These are phyloP conservation scores for Exserohilum turcica DNA, from an alignment of 2,329 filamentous ascomycete genomes.

Conservation along the genomic window DNA sequence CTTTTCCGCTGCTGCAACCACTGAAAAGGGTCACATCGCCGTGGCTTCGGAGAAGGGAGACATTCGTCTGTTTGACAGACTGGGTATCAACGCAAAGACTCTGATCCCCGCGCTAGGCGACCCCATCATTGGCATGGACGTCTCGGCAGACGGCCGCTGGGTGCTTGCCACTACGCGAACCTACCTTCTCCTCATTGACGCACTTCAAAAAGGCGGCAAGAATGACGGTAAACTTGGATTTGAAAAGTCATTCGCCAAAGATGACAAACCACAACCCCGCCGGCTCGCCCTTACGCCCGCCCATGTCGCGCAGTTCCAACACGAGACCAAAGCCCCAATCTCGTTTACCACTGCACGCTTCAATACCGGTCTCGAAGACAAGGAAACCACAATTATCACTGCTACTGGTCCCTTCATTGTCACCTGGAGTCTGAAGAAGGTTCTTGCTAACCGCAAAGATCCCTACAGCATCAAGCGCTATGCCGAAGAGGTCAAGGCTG, in stretches of 20 bases:
- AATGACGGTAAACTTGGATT: conserved; percentile 98
- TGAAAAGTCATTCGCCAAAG: conserved; percentile 88
- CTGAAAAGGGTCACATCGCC: conserved; percentile 94
- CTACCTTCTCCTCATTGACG: conserved; percentile 91
- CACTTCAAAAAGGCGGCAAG: conserved; percentile 88
- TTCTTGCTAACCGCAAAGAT: conserved; percentile 78
- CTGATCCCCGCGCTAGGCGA: conserved; percentile 95
- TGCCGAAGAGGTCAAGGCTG: conserved; percentile 91
- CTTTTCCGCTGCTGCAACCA: conserved; percentile 92
- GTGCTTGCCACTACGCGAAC: conserved; percentile 92
- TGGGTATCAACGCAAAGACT: conserved; percentile 97
- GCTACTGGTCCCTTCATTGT: conserved; percentile 96
- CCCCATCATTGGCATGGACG: conserved; percentile 91
- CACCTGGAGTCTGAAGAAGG: conserved; percentile 93
- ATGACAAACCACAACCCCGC: conserved; percentile 89
- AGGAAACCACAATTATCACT: conserved; percentile 94
- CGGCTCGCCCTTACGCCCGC: conserved; percentile 86
- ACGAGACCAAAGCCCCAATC: conserved; percentile 87
- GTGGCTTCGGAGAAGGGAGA: conserved; percentile 98
- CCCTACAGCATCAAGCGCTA: conserved; percentile 98
- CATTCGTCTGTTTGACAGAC: conserved; percentile 91
- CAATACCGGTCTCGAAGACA: conserved; percentile 80
- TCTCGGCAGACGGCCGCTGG: conserved; percentile 95
- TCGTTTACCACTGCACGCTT: conserved; percentile 91
- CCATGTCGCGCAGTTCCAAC: conserved; percentile 95